Conservation (phyloP, 805 yeast genomes). For the Lipomyces orientalis region DNA sequence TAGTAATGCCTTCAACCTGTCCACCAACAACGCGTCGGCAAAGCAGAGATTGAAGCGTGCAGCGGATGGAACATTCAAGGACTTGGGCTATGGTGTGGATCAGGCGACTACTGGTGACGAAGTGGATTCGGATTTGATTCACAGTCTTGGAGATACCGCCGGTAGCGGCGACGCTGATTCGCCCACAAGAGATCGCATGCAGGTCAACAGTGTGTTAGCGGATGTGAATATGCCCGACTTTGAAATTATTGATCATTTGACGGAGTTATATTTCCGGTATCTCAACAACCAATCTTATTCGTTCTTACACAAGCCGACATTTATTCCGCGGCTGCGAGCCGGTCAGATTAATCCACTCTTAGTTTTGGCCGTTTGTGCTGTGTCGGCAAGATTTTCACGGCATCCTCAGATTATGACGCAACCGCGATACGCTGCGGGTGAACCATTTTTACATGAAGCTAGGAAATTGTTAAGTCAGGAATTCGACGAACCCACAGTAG, state of each 20-base stretch:
- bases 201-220: slow-evolving; percentile 14
- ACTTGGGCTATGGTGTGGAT: slow-evolving; percentile 1
- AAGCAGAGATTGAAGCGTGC: slow-evolving; percentile 24
- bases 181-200: slow-evolving; percentile 30
- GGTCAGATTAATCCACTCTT: slow-evolving; percentile 43
- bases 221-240: slow-evolving; percentile 39
- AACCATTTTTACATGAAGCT: slow-evolving; percentile 39
- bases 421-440: slow-evolving; percentile 40
- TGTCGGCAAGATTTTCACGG: slow-evolving; percentile 46
- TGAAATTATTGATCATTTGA: slow-evolving; percentile 43
- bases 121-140: slow-evolving; percentile 25
- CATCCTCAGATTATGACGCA: slow-evolving; percentile 43
- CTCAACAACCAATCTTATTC: slow-evolving; percentile 47
- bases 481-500: slow-evolving; percentile 45
- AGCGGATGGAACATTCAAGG: slow-evolving; percentile 31
- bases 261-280: slow-evolving; percentile 45
- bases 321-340: slow-evolving; percentile 41
- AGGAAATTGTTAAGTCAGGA: slow-evolving; percentile 40
- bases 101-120: slow-evolving; percentile 17
- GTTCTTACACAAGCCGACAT: slow-evolving; percentile 45
- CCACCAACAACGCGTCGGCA: neutral
- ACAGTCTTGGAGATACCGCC: slow-evolving; percentile 14
- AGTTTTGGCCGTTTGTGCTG: slow-evolving; percentile 45
- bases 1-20: neutral
- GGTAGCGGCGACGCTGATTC: slow-evolving; percentile 21